Evolutionary conservation across 441 rosid species (phyloP).

Genomic region (Syzygium syzygioides): DNA sequence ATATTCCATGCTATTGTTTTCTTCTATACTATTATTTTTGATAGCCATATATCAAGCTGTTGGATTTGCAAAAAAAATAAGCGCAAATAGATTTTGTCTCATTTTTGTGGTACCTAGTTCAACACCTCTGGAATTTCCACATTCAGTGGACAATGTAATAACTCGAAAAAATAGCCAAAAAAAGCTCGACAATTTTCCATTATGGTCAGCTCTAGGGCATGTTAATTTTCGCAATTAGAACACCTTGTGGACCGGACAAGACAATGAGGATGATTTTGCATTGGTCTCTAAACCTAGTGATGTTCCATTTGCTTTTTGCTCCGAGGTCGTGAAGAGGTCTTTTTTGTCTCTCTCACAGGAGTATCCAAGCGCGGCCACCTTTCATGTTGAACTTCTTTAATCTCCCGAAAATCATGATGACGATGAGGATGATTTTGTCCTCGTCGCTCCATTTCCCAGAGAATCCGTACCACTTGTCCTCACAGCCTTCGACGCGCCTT

Average conservation of each 20-base stretch:
- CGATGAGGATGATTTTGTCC: constrained; percentile 39
- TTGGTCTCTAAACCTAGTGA: background rate
- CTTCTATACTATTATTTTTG: background rate
- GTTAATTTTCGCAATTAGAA: background rate
- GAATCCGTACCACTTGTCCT: constrained; percentile 39
- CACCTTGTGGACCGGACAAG: background rate
- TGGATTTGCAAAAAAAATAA: background rate
- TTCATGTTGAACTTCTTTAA: constrained; percentile 41
- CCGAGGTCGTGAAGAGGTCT: background rate
- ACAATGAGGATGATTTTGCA: background rate
- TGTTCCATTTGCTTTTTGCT: background rate
- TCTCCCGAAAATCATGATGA: constrained; percentile 58
- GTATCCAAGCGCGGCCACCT: constrained; percentile 49
- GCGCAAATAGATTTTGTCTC: background rate
- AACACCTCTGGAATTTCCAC: background rate
- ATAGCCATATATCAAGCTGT: background rate
- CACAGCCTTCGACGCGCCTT: constrained; percentile 12
- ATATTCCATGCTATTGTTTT: background rate
- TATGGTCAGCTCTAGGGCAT: background rate
- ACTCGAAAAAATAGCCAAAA: background rate
- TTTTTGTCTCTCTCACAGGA: background rate
- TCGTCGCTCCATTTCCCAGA: constrained; percentile 47
- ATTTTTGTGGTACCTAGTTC: background rate
- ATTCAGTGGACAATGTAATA: background rate
- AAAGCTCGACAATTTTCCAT: background rate